Conservation (phyloP, 2,329 filamentous ascomycete species). For the Periconia sp. region DNA sequence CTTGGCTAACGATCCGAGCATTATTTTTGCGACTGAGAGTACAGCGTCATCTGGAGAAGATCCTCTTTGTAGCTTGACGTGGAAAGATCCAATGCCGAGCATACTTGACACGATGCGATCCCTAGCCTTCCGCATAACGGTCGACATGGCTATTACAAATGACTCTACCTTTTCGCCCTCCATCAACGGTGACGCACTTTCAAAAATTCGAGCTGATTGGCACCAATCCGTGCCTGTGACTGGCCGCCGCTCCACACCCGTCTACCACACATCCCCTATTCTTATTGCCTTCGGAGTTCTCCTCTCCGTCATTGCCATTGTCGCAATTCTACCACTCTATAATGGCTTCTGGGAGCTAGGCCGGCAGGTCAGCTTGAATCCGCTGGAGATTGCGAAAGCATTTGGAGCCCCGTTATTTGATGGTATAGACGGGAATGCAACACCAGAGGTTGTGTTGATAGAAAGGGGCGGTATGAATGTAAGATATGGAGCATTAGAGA, state of each 20-base stretch:
- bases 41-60: neutral
- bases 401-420: conserved; percentile 39
- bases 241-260: neutral
- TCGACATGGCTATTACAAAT: conserved; percentile 16
- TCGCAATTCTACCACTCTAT: conserved; percentile 27
- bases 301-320: conserved; percentile 19
- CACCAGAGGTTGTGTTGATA: conserved; percentile 19
- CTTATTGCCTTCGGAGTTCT: conserved; percentile 18
- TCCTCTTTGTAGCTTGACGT: conserved; percentile 17
- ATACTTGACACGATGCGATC: conserved; percentile 20
- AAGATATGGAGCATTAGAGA: conserved; percentile 29
- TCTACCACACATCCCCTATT: conserved; percentile 10
- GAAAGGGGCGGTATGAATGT: conserved; percentile 26
- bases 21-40: conserved; percentile 9
- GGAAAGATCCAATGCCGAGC: conserved; percentile 20
- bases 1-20: conserved; percentile 13
- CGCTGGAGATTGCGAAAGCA: conserved; percentile 38
- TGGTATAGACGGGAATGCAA: conserved; percentile 31
- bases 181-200: conserved; percentile 4
- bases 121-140: conserved; percentile 21
- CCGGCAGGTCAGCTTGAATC: conserved; percentile 33
- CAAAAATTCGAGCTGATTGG: conserved; percentile 11
- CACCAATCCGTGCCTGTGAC: conserved; percentile 8
- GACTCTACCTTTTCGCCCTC: conserved; percentile 13
- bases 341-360: conserved; percentile 38